Evolutionary conservation across 1,139 yeast genomes (phyloP).

Genomic region (Debaryomyces sp.): DNA sequence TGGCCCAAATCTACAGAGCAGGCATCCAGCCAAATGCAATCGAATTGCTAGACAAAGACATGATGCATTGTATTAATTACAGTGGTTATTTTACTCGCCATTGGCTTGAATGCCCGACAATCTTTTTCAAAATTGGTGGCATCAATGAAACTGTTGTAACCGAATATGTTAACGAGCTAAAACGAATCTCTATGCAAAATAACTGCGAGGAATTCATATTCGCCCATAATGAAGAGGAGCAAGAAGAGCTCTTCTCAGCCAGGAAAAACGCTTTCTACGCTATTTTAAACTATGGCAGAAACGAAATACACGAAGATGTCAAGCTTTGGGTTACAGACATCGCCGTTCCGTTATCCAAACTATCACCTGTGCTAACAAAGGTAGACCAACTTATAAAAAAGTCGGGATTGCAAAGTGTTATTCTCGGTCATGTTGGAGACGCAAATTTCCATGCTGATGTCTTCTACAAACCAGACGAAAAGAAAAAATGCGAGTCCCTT

Average conservation of each 20-base stretch:
- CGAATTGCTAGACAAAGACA: constrained; percentile 44
- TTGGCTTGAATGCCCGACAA: constrained; percentile 59
- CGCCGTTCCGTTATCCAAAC: constrained; percentile 81
- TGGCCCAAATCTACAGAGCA: constrained; percentile 40
- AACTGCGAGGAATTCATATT: constrained; percentile 35
- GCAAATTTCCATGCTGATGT: constrained; percentile 87
- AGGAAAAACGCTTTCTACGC: constrained; percentile 51
- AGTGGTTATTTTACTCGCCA: constrained; percentile 42
- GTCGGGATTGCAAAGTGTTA: constrained; percentile 59
- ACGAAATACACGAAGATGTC: constrained; percentile 44
- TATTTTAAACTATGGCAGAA: constrained; percentile 43
- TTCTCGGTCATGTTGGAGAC: constrained; percentile 85
- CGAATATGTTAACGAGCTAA: constrained; percentile 35
- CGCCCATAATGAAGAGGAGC: constrained; percentile 39
- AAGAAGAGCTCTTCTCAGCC: constrained; percentile 45
- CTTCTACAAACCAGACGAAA: constrained; percentile 57
- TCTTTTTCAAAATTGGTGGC: constrained; percentile 49
- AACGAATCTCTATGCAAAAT: constrained; percentile 28
- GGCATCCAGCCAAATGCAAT: constrained; percentile 50
- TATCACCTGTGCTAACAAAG: constrained; percentile 60
- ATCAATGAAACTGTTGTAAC: constrained; percentile 37
- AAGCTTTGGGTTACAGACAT: constrained; percentile 58
- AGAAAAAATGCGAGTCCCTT: constrained; percentile 30
- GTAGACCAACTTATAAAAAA: constrained; percentile 59
- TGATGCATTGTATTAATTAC: constrained; percentile 50